Conservation (phyloP, 805 yeast genomes). For the Priceomyces medius region DNA sequence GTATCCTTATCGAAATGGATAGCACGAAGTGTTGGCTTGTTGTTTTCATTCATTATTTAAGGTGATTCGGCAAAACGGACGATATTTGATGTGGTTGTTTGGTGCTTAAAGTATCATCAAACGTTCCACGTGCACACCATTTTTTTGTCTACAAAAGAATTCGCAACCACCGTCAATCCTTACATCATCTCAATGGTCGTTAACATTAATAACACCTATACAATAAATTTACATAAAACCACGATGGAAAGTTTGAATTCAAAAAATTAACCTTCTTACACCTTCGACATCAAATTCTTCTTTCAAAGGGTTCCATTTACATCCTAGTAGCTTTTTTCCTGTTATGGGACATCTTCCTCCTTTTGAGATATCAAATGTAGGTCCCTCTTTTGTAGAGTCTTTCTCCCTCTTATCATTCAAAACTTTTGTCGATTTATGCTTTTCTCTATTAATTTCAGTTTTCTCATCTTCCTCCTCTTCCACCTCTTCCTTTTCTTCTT, state of each 20-base stretch:
- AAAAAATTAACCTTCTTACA: conserved; percentile 69
- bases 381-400: not conserved
- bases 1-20: conserved; percentile 57
- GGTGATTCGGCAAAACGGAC: not conserved
- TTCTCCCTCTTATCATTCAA: not conserved
- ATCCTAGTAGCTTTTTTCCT: conserved; percentile 67
- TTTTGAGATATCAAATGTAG: conserved; percentile 29
- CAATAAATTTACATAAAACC: too few species aligned
- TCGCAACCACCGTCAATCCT: too few species aligned
- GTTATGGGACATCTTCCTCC: conserved; percentile 87
- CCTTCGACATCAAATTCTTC: conserved; percentile 75
- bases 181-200: too few species aligned
- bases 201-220: too few species aligned
- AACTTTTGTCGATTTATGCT: conserved; percentile 8
- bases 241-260: too few species aligned
- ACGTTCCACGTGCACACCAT: not conserved
- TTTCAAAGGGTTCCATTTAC: conserved; percentile 57
- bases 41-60: not conserved
- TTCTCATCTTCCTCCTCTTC: not conserved
- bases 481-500: conserved; percentile 2
- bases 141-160: too few species aligned
- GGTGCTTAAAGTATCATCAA: not conserved
- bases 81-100: too few species aligned
- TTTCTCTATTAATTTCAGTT: conserved; percentile 7
- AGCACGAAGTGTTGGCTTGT: conserved; percentile 46